Evolutionary conservation across 768 basidiomycete species (phyloP).

Genomic region (Calocera cornea): DNA sequence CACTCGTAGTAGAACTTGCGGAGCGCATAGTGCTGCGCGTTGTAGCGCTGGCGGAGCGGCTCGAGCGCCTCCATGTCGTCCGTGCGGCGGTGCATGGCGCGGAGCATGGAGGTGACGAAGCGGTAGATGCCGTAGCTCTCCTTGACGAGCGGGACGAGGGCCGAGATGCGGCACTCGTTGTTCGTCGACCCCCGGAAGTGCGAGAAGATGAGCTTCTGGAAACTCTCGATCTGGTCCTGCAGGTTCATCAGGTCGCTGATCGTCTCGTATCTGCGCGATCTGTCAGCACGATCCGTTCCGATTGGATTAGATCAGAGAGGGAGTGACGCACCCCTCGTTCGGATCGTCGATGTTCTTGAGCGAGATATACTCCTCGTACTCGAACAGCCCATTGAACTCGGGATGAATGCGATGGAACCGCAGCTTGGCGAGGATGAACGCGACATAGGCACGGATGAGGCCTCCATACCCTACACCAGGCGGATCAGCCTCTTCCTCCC

Average conservation of each 20-base stretch:
- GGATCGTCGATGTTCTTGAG: slow-evolving; percentile 97
- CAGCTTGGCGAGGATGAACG: slow-evolving; percentile 88
- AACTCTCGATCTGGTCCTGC: slow-evolving; percentile 97
- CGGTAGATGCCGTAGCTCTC: slow-evolving; percentile 99
- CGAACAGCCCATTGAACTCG: slow-evolving; percentile 97
- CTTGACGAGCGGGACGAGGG: slow-evolving; percentile 92
- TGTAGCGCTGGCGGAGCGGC: slow-evolving; percentile 75
- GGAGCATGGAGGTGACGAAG: slow-evolving; percentile 96
- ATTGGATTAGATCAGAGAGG: too few relatives aligned
- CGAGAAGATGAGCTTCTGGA: slow-evolving; percentile 94
- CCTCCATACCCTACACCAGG: slow-evolving; percentile 85
- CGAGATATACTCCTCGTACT: slow-evolving; percentile 97
- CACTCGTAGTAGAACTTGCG: slow-evolving; percentile 99
- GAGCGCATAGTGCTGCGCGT: slow-evolving; percentile 79
- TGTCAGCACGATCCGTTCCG: slow-evolving; percentile 5
- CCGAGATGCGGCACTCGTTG: slow-evolving; percentile 94
- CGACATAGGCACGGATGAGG: slow-evolving; percentile 89
- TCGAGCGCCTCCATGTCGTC: slow-evolving; percentile 80
- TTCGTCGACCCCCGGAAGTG: slow-evolving; percentile 83
- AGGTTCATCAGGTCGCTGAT: slow-evolving; percentile 94
- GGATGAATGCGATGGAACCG: slow-evolving; percentile 89
- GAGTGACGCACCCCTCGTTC: slow-evolving; percentile 74
- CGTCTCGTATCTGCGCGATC: slow-evolving; percentile 75
- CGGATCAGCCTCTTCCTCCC: too few relatives aligned
- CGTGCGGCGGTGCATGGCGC: slow-evolving; percentile 90